phyloP scores from a whole-genome alignment of 345 rosid species.

The Dipteronia dyeriana region DNA sequence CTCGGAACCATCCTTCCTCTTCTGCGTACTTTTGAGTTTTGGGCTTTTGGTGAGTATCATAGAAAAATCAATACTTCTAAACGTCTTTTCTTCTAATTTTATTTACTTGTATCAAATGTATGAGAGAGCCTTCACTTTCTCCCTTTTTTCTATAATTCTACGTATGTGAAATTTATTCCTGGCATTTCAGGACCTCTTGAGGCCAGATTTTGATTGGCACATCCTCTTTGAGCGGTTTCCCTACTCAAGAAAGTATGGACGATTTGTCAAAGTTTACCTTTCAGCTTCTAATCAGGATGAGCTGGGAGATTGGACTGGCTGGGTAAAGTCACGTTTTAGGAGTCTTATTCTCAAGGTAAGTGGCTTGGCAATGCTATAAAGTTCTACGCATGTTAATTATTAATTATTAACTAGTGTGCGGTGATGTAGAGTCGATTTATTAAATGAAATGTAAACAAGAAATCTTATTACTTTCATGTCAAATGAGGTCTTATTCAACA shows the following conservation, averaged over 20 bases:
- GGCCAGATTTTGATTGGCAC: constrained; percentile 45
- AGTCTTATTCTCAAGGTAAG: constrained; percentile 52
- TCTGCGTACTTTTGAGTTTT: neutral
- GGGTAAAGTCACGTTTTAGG: constrained; percentile 65
- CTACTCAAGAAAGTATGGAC: constrained; percentile 40
- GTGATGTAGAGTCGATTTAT: neutral
- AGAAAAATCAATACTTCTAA: neutral
- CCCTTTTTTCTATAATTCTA: neutral
- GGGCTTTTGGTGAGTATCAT: neutral
- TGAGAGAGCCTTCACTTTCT: neutral
- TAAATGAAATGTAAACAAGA: neutral
- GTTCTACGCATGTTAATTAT: neutral
- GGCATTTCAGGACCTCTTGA: constrained; percentile 39
- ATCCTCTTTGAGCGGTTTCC: constrained; percentile 52
- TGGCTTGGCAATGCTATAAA: neutral
- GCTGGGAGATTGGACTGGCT: constrained; percentile 62
- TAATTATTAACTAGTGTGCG: neutral
- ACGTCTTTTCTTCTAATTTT: too few species aligned
- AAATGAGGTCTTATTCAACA: neutral
- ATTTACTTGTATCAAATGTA: neutral
- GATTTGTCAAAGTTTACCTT: constrained; percentile 51
- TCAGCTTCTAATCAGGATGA: constrained; percentile 45
- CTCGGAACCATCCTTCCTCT: neutral
- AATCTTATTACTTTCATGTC: neutral
- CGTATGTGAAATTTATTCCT: neutral